phyloP scores from a whole-genome alignment of 2,329 filamentous ascomycete species.

The Diaporthe longicolla region DNA sequence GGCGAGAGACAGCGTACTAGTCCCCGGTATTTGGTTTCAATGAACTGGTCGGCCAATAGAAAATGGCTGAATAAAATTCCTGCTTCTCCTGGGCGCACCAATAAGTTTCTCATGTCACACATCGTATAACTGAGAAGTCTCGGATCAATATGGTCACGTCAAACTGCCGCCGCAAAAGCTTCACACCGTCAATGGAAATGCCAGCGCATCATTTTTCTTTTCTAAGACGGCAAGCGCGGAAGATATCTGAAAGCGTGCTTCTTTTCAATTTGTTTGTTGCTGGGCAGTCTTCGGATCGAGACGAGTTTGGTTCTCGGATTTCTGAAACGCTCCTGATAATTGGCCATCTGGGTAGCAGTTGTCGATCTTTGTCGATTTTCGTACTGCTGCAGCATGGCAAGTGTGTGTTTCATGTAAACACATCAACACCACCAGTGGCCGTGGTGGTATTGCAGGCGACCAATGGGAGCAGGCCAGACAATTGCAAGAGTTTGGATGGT shows the following conservation, averaged over 20 bases:
- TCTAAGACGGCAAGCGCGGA: no score
- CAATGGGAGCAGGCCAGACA: background rate
- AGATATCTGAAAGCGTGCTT: background rate
- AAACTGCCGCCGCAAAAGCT: no score
- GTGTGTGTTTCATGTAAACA: conserved; percentile 3
- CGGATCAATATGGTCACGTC: background rate
- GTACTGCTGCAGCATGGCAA: background rate
- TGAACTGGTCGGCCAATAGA: background rate
- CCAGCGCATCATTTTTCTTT: no score
- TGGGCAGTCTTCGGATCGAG: background rate
- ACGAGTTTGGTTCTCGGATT: background rate
- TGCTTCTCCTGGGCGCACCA: background rate
- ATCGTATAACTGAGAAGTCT: background rate
- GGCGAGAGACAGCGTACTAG: background rate
- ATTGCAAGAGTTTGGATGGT: background rate
- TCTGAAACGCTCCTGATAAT: background rate
- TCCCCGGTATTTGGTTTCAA: background rate
- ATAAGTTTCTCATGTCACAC: background rate
- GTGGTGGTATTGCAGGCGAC: background rate
- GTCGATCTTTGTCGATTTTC: background rate
- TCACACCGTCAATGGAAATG: no score
- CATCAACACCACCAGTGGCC: background rate
- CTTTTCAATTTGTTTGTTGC: background rate
- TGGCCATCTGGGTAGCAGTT: background rate
- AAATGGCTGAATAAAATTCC: no score